These are phyloP conservation scores for Pyrenopolyporus hunteri DNA, from an alignment of 495 filamentous ascomycete genomes.

Conservation along the genomic window DNA sequence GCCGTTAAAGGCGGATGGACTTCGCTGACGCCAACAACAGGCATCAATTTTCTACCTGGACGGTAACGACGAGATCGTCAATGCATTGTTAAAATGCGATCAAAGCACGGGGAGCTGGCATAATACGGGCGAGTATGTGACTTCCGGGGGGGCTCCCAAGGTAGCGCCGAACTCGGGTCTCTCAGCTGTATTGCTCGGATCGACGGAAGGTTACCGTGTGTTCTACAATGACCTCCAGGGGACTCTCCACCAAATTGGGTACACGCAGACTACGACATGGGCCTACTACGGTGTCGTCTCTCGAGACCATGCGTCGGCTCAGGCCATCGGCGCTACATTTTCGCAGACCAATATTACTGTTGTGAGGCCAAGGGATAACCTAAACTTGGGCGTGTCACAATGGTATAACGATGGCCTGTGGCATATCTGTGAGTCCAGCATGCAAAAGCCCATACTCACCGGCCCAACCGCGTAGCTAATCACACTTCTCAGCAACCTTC, in stretches of 20 bases:
- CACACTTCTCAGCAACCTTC: constrained; percentile 29
- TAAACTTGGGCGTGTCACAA: constrained; percentile 35
- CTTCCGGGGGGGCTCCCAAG: constrained; percentile 29
- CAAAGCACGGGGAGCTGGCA: constrained; percentile 31
- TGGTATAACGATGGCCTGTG: constrained; percentile 30
- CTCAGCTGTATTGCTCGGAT: constrained; percentile 35
- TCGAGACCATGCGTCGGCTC: constrained; percentile 21
- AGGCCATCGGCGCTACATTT: constrained; percentile 37
- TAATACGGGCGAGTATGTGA: constrained; percentile 30
- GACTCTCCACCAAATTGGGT: constrained; percentile 34
- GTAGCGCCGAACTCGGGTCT: constrained; percentile 27
- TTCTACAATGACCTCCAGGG: constrained; percentile 38
- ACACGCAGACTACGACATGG: constrained; percentile 30
- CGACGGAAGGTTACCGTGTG: constrained; percentile 38
- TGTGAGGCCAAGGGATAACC: constrained; percentile 28
- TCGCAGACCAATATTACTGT: constrained; percentile 35
- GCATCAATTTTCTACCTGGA: constrained; percentile 43
- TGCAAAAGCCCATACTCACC: not conserved
- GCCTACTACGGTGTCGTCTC: constrained; percentile 36
- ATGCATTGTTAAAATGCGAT: constrained; percentile 40
- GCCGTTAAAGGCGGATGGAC: constrained; percentile 18
- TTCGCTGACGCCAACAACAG: constrained; percentile 36
- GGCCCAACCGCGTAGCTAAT: not conserved
- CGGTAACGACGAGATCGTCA: constrained; percentile 41
- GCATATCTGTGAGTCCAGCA: constrained; percentile 33